Base-by-base conservation (phyloP, 108 stramenopile species). In the Schizochytrium sp. region DNA sequence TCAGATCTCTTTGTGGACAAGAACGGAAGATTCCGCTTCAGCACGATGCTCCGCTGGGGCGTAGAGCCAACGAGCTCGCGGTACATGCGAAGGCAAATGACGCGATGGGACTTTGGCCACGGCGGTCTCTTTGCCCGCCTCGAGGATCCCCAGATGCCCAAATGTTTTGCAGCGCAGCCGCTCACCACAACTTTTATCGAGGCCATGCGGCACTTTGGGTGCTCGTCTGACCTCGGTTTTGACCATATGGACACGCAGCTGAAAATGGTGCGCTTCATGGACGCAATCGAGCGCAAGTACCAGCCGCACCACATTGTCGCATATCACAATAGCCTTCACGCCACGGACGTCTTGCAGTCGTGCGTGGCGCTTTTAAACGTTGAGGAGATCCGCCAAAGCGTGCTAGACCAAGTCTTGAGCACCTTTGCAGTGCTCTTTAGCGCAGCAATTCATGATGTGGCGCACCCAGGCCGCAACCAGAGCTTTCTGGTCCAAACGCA, bases 381-480 rank as follows among this genome's bases (percentile, higher is more conserved):
- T 55, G 76, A 83, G n/a, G 76, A 83, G 48, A 28, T 83, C 28
- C 76, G 76, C n/a, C 69, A 92, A n/a, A 34, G 58, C 25, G 48
- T 55, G 29, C 69, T 90, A 43, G 69, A 92, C 60, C 89, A 47
- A 18, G 53, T 47, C 14, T 28, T 72, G 28, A 29, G 25, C 4
- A 83, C 90, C 6, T 90, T 93, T 5, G 90, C 90, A 2, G 60
- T 89, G 29, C 60, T 93, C n/a, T 28, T 93, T 55, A 90, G 72
- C 45, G 93, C 90, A n/a, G 57, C 92, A 44, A 89, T 91, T 60
- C 93, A 94, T 60, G 93, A 94, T 63, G 89, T 92, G 28, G 89
- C 90, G 51, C 93, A 94, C 91, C 92, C 92, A 3, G 93, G 93
- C 16, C 60, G 89, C 45, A 93, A 92, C 76, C 93, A 94, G 89